Conservation (phyloP, 176 grass and related monocot species). For the Carex scoparia region DNA sequence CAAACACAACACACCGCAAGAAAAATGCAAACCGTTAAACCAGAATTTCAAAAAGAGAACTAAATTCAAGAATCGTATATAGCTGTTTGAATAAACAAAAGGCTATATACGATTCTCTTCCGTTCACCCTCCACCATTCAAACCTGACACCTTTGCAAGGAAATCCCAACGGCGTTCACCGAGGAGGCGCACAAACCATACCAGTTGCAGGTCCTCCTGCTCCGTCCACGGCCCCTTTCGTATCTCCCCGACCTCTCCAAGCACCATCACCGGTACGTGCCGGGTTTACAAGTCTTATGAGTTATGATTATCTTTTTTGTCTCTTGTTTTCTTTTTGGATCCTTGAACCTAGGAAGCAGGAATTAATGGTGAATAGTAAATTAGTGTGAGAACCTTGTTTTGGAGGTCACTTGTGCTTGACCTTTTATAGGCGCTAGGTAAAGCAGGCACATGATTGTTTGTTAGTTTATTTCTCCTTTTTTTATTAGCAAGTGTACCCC, state of each 20-base stretch:
- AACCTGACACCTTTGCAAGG: constrained; percentile 68
- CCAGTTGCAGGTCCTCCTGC: constrained; percentile 52
- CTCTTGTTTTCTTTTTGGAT: background rate
- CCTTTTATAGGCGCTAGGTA: constrained; percentile 14
- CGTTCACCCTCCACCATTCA: constrained; percentile 46
- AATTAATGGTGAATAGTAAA: background rate
- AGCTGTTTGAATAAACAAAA: constrained; percentile 5
- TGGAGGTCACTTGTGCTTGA: background rate
- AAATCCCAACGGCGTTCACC: constrained; percentile 77
- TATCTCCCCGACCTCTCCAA: constrained; percentile 16
- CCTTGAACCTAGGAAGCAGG: background rate
- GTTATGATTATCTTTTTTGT: background rate
- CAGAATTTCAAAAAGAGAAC: background rate
- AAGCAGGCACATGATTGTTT: background rate
- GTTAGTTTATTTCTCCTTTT: constrained; percentile 4
- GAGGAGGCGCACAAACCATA: constrained; percentile 59
- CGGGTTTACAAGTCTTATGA: background rate
- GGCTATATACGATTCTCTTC: constrained; percentile 19
- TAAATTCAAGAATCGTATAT: constrained; percentile 10
- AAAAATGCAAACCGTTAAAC: background rate
- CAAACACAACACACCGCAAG: constrained; percentile 8
- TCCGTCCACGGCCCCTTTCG: constrained; percentile 63
- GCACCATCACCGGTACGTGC: background rate
- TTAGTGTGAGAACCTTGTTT: constrained; percentile 3
- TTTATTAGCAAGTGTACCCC: background rate